phyloP scores from a whole-genome alignment of 768 basidiomycete species.

The Leccinum broughii region DNA sequence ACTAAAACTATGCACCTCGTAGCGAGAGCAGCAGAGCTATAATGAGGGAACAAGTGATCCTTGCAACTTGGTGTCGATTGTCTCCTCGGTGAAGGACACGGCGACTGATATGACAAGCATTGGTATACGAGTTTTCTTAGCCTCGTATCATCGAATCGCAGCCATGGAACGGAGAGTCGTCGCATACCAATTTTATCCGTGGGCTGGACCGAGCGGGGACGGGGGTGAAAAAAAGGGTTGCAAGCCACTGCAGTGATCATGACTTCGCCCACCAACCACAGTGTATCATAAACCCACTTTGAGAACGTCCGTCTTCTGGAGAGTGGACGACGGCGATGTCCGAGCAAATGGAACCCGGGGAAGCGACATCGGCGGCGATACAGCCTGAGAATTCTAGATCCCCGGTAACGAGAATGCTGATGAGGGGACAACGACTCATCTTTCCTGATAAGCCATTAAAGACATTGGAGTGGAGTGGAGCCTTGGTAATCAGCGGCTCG shows the following conservation, averaged over 20 bases:
- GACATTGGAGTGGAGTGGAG: too few relatives aligned
- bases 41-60: conserved; percentile 87
- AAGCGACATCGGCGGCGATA: neutral
- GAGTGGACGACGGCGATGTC: neutral
- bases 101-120: conserved; percentile 79
- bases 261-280: neutral
- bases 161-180: neutral
- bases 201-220: conserved; percentile 50
- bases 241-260: neutral
- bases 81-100: conserved; percentile 61
- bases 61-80: conserved; percentile 72
- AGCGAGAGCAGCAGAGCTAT: conserved; percentile 68
- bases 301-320: neutral
- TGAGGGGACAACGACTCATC: too few relatives aligned
- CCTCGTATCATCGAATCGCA: conserved; percentile 56
- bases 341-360: neutral
- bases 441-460: too few relatives aligned
- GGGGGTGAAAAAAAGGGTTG: neutral
- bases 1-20: conserved; percentile 77
- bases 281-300: neutral
- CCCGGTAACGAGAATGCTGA: too few relatives aligned
- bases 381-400: too few relatives aligned
- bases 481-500: neutral
- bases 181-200: conserved; percentile 49
- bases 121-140: conserved; percentile 84